phyloP scores from a whole-genome alignment of 108 stramenopile species.

The Nitzschia sp. region DNA sequence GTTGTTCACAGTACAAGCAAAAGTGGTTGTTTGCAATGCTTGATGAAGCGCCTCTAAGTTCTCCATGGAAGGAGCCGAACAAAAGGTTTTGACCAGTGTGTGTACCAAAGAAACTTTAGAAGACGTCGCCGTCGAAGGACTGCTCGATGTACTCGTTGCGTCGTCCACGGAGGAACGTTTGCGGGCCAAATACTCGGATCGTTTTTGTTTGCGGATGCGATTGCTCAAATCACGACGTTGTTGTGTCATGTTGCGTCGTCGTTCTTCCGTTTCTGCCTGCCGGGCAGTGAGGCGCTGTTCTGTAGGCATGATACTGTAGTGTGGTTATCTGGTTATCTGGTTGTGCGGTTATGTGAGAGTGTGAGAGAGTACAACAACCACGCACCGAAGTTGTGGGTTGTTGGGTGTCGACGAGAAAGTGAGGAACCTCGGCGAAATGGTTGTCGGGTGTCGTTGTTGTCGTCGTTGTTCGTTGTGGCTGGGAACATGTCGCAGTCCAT shows the following conservation, averaged over 20 bases:
- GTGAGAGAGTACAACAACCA: too few relatives aligned
- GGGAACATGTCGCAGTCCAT: too few relatives aligned
- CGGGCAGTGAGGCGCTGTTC: slow-evolving; percentile 23
- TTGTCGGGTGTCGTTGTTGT: too few relatives aligned
- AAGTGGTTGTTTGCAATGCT: background rate
- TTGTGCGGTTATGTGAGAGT: too few relatives aligned
- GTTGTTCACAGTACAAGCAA: background rate
- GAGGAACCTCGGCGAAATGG: too few relatives aligned
- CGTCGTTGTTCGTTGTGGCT: too few relatives aligned
- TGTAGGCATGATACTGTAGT: too few relatives aligned
- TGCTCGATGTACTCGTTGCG: background rate
- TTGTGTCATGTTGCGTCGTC: slow-evolving; percentile 29
- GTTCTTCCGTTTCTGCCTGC: slow-evolving; percentile 30
- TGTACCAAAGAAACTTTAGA: background rate
- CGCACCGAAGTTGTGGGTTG: too few relatives aligned
- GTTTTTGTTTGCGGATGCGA: slow-evolving; percentile 37
- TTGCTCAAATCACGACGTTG: slow-evolving; percentile 27
- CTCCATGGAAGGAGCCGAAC: background rate
- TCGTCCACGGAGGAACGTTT: slow-evolving; percentile 12
- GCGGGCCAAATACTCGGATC: slow-evolving; percentile 27
- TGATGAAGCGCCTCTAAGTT: slow-evolving; percentile 4
- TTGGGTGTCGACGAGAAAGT: too few relatives aligned
- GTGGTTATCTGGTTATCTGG: too few relatives aligned
- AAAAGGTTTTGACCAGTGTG: background rate
- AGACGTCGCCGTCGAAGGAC: background rate